A percentile compares a stretch with the other conserved stretches of the same genome.
phyloP scores from a whole-genome alignment of 345 rosid species.

The Raphanus raphanistrum region DNA sequence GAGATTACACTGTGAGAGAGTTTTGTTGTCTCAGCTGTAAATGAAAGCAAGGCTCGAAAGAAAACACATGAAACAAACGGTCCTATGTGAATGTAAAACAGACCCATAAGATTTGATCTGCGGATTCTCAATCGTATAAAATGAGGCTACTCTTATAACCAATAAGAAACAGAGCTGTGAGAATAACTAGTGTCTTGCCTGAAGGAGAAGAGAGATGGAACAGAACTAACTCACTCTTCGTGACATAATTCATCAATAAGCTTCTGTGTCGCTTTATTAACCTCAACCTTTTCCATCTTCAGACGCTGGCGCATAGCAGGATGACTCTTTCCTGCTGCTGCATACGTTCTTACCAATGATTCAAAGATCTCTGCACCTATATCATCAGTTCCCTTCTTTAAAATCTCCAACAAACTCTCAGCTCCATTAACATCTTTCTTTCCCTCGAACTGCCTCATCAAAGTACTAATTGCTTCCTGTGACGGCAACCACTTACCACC shows the following conservation, averaged over 20 bases:
- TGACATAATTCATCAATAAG: constrained; percentile 60
- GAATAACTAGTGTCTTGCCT: not conserved
- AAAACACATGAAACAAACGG: not conserved
- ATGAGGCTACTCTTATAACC: constrained; percentile 24
- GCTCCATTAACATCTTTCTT: constrained; percentile 83
- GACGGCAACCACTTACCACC: constrained; percentile 81
- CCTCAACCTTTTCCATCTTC: constrained; percentile 85
- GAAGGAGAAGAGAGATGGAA: constrained; percentile 19
- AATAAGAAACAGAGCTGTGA: constrained; percentile 22
- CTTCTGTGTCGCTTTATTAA: constrained; percentile 56
- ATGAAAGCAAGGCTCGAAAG: not conserved
- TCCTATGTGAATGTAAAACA: not conserved
- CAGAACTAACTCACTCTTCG: constrained; percentile 65
- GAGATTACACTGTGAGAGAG: not conserved
- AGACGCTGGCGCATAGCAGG: constrained; percentile 58
- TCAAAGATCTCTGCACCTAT: constrained; percentile 70
- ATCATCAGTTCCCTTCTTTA: constrained; percentile 66
- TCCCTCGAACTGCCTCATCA: constrained; percentile 71
- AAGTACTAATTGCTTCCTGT: constrained; percentile 47
- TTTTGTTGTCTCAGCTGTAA: not conserved
- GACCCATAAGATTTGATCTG: constrained; percentile 10
- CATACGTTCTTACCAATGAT: constrained; percentile 81
- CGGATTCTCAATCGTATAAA: not conserved
- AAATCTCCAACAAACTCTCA: constrained; percentile 64
- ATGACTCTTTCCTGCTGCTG: constrained; percentile 74